Evolutionary conservation across 2,329 filamentous ascomycete genomes (phyloP), one percentile per base, ranked within the genome.

Genomic region (Cercospora sesami): DNA sequence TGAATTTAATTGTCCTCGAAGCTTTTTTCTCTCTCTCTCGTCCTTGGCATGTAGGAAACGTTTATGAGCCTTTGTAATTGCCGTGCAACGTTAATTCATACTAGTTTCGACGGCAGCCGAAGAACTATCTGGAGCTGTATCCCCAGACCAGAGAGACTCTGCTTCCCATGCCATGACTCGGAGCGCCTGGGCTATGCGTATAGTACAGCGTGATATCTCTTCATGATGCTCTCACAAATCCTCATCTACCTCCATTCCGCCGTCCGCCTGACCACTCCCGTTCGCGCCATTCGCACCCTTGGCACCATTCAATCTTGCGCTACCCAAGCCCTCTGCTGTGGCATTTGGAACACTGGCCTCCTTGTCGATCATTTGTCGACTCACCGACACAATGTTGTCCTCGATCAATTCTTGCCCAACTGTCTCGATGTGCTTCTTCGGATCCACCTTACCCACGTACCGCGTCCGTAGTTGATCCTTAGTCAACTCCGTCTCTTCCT

Each of bases 341-440:
- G 90, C 90, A 79, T 87, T 90, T 21, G 94, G 92, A 81, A 96
- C 92, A 5, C 93, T 95, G 3, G 95, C 95, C 81, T 99, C 95
- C 84, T 98, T 98, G 84, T 98, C 95, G 77, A 99, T 98, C 94
- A 99, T 97, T 81, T 98, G 95, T 79, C 94, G 87, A 72, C 93
- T 96, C n/a, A 99, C 94, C 3, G 93, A 92, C 12, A 99, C 95
- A 72, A 99, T 99, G 82, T 99, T 99, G 86, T 99, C 95, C 83
- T 99, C 96, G 76, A 99, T 98, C 72, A 98, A 87, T 79, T 96
- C 90, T 82, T 97, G 94, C 65, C 95, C 95, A 58, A 99, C 92
- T 75, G 97, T 93, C 81, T 97, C 94, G 78, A 99, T 87, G 80
- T 99, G 96, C 86, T 99, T 99, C 90, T 99, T 99, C 66, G 95